A percentile compares a stretch with the other conserved stretches of the same genome.
These are phyloP conservation scores for Simplicillium sp. DNA, from an alignment of 2,329 filamentous ascomycete species.

Conservation along the genomic window DNA sequence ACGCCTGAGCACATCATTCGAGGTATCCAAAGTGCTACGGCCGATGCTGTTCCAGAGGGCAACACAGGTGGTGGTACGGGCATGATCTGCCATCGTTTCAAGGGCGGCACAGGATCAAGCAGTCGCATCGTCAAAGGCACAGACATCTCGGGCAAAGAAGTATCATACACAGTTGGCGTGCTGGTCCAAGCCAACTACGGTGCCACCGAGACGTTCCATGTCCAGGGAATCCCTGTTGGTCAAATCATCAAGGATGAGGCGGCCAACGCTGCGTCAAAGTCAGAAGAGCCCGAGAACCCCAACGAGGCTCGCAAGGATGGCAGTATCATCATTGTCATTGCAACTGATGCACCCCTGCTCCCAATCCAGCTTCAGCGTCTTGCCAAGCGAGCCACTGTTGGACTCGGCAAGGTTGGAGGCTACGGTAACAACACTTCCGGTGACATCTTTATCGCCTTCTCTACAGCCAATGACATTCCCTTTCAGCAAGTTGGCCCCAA, in stretches of 20 bases:
- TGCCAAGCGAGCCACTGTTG: constrained; percentile 47
- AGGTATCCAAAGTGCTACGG: constrained; percentile 39
- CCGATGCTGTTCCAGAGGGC: constrained; percentile 44
- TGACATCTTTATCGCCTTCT: constrained; percentile 54
- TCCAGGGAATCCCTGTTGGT: constrained; percentile 49
- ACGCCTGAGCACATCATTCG: constrained; percentile 38
- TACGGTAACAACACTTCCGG: constrained; percentile 48
- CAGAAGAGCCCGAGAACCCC: constrained; percentile 15
- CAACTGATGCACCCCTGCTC: constrained; percentile 48
- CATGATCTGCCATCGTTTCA: constrained; percentile 53
- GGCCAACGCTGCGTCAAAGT: neutral
- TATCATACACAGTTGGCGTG: constrained; percentile 44
- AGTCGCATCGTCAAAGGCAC: constrained; percentile 32
- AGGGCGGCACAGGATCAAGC: constrained; percentile 51
- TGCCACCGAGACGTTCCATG: constrained; percentile 38
- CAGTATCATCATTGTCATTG: constrained; percentile 48
- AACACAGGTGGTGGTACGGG: constrained; percentile 54
- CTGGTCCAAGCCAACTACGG: constrained; percentile 56
- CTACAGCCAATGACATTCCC: constrained; percentile 40
- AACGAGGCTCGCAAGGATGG: constrained; percentile 45
- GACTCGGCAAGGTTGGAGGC: constrained; percentile 45
- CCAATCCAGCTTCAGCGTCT: constrained; percentile 45
- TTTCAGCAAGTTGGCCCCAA: constrained; percentile 12
- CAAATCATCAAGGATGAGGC: constrained; percentile 30
- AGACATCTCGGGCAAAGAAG: constrained; percentile 16